Evolutionary conservation across 2,329 filamentous ascomycete species (phyloP).

Genomic region (Coniochaeta ligniaria): DNA sequence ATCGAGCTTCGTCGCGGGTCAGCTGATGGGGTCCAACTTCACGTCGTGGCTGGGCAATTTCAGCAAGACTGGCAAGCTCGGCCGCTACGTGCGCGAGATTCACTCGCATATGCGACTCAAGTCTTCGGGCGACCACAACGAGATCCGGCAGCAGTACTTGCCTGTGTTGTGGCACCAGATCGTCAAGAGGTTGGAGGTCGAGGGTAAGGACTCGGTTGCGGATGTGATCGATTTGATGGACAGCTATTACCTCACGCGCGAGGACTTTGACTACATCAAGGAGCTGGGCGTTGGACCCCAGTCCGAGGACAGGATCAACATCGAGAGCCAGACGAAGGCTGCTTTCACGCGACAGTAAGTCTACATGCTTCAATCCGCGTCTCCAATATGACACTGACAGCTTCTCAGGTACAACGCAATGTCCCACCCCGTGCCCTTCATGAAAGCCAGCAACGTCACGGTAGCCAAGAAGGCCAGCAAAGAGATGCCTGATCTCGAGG

Average conservation of each 20-base stretch:
- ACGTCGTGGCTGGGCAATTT: constrained; percentile 94
- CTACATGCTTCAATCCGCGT: constrained; percentile 7
- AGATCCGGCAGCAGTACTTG: constrained; percentile 90
- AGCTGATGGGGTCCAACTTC: constrained; percentile 68
- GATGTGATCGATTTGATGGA: constrained; percentile 95
- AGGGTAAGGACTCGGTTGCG: constrained; percentile 75
- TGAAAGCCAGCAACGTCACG: constrained; percentile 77
- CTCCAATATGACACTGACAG: constrained; percentile 6
- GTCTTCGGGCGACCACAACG: constrained; percentile 83
- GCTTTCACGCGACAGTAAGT: constrained; percentile 83
- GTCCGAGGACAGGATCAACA: constrained; percentile 64
- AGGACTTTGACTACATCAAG: constrained; percentile 88
- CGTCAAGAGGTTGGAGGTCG: constrained; percentile 63
- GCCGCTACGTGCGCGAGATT: constrained; percentile 81
- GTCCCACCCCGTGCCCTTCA: constrained; percentile 87
- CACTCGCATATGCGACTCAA: constrained; percentile 94
- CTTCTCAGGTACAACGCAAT: constrained; percentile 68
- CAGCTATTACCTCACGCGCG: constrained; percentile 87
- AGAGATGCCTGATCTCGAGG: constrained; percentile 88
- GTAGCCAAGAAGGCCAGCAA: constrained; percentile 69
- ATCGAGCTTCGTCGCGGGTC: constrained; percentile 78
- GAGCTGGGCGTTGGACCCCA: constrained; percentile 87
- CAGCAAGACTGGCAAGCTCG: constrained; percentile 74
- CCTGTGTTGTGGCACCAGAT: constrained; percentile 80
- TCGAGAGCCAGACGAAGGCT: constrained; percentile 80